Evolutionary conservation across 306 rosid genomes (phyloP), one percentile per base, ranked within the genome.

Genomic region (Cajanus cajan): DNA sequence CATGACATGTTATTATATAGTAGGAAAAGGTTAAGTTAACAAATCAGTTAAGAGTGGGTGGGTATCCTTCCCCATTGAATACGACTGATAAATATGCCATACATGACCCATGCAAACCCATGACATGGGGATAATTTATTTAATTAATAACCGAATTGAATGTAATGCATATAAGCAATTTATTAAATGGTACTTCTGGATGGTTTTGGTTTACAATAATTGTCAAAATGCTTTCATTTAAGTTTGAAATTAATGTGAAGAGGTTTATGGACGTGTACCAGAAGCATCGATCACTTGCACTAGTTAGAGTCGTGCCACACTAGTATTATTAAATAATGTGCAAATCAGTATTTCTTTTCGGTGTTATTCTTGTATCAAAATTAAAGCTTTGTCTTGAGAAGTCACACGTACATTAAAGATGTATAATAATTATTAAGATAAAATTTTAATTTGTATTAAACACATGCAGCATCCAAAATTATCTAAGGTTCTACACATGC

Each of bases 11-110:
- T 43, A 63, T 76, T 6, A 13, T 5, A 18, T 11, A 31, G 19
- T 14, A 44, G 75, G 22, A 63, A 52, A 25, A 41, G 40, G 43
- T 61, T 61, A 61, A 33, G 76, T 77, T 65, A 69, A 64, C 71
- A 64, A 78, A 83, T 64, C 66, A 28, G 80, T 78, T 72, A 61
- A 55, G 69, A 58, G 64, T 73, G 28, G 86, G 74, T 47, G 41
- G 45, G 25, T 36, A 34, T 62, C 39, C 45, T 63, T 6, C 50
- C 50, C 65, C 13, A 71, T 72, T 67, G 71, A 82, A 18, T 54
- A 63, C 45, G 41, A 65, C 64, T 61, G 73, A 59, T 18, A 66
- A 34, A 16, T 33, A 14, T 33, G 69, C 69, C 45, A 63, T 55
- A 76, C 34, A 33, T 34, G 36, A 54, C 66, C 43, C 77, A 72